phyloP scores from a whole-genome alignment of 2,329 filamentous ascomycete species.

The Talaromyces rugulosus region DNA sequence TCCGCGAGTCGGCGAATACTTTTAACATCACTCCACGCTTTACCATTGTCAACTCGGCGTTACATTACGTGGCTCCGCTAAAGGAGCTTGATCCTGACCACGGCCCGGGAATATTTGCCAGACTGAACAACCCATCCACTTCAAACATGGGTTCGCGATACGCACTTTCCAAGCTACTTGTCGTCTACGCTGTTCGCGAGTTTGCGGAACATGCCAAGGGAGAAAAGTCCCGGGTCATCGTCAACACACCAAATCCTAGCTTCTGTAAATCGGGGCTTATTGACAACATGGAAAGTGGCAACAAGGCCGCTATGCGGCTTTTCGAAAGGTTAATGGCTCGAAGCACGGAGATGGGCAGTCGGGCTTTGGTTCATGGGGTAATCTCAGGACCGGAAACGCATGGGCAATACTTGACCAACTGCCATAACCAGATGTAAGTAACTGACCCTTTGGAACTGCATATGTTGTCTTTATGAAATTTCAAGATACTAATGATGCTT shows the following conservation, averaged over 20 bases:
- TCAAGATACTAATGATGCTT: not conserved
- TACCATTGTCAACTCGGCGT: conserved; percentile 16
- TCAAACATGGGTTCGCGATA: conserved; percentile 16
- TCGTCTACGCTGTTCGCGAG: conserved; percentile 17
- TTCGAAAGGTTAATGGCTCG: conserved; percentile 15
- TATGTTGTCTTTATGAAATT: not conserved
- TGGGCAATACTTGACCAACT: conserved; percentile 19
- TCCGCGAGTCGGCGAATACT: conserved; percentile 13
- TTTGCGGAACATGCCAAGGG: conserved; percentile 9
- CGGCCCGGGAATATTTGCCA: conserved; percentile 12
- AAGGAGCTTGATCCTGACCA: conserved; percentile 13
- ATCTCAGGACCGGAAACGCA: conserved; percentile 14
- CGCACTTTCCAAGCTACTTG: conserved; percentile 17
- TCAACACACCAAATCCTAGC: conserved; percentile 42
- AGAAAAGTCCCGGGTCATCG: conserved; percentile 19
- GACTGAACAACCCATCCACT: conserved; percentile 14
- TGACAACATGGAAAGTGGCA: conserved; percentile 5
- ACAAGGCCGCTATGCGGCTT: not conserved
- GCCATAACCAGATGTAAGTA: conserved; percentile 16
- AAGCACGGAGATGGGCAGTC: conserved; percentile 17
- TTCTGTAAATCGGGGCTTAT: conserved; percentile 36
- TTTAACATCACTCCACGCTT: conserved; percentile 16
- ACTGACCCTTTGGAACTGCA: not conserved
- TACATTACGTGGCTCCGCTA: conserved; percentile 16
- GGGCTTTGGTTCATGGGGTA: conserved; percentile 18